Conservation (phyloP, 306 rosid species). For the Rosa rugosa region DNA sequence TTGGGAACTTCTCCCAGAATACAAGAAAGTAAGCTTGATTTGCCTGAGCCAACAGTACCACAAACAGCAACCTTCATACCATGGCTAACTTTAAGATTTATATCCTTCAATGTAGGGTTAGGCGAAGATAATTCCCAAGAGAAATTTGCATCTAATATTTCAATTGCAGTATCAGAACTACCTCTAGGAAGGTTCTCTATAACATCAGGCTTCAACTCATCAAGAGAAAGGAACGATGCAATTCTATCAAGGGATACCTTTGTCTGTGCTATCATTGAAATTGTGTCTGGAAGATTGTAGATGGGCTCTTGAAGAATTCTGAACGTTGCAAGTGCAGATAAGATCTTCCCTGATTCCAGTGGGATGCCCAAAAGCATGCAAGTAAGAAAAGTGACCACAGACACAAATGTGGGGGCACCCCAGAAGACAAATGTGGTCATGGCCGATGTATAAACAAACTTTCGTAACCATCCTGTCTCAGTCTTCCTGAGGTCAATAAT, state of each 20-base stretch:
- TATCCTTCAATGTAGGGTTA: conserved; percentile 50
- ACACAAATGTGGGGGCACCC: conserved; percentile 72
- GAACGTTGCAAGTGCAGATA: conserved; percentile 85
- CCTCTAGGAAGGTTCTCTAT: conserved; percentile 65
- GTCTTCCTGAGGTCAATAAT: conserved; percentile 50
- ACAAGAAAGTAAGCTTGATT: conserved; percentile 84
- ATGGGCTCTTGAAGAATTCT: conserved; percentile 83
- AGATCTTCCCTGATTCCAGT: conserved; percentile 83
- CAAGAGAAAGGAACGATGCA: conserved; percentile 60
- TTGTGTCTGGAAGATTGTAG: conserved; percentile 59
- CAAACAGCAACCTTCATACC: conserved; percentile 87
- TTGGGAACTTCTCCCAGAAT: conserved; percentile 83
- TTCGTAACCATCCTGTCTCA: conserved; percentile 68
- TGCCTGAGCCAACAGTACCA: conserved; percentile 88
- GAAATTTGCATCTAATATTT: conserved; percentile 65
- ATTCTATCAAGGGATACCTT: conserved; percentile 87
- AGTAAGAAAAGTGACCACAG: conserved; percentile 74
- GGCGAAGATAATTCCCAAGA: conserved; percentile 67
- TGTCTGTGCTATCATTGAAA: conserved; percentile 68
- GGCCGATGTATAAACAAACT: conserved; percentile 42
- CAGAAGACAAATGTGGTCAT: conserved; percentile 52
- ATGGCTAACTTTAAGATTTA: conserved; percentile 43
- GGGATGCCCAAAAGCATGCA: conserved; percentile 77
- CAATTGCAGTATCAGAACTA: conserved; percentile 58
- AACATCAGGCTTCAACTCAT: conserved; percentile 61